Evolutionary conservation across 805 yeast genomes (phyloP).

Genomic region (Sporopachydermia quercuum): DNA sequence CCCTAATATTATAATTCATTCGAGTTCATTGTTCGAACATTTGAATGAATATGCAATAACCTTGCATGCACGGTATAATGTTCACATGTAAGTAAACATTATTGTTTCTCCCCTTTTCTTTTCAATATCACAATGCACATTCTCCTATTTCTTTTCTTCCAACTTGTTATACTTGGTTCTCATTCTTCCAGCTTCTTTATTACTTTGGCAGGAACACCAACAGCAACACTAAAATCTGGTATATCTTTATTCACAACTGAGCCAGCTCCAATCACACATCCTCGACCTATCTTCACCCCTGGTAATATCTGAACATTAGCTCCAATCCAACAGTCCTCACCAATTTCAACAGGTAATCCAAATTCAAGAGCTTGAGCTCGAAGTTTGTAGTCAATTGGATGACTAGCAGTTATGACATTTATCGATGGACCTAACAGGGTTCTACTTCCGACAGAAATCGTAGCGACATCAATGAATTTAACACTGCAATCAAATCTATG

Average conservation of each 20-base stretch:
- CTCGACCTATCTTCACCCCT: constrained; percentile 52
- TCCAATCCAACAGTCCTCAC: constrained; percentile 58
- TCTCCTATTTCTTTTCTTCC: no score
- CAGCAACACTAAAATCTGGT: constrained; percentile 39
- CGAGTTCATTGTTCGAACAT: no score
- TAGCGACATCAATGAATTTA: constrained; percentile 41
- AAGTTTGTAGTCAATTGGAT: constrained; percentile 36
- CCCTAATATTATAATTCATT: no score
- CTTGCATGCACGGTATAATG: no score
- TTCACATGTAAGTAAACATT: no score
- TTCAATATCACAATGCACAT: no score
- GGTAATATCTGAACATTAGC: constrained; percentile 39
- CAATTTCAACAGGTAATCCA: constrained; percentile 42
- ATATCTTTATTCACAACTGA: constrained; percentile 45
- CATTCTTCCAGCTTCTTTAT: no score
- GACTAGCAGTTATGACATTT: constrained; percentile 46
- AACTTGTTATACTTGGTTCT: no score
- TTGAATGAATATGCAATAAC: no score
- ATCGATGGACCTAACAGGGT: constrained; percentile 53
- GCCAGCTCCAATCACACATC: constrained; percentile 52
- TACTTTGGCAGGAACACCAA: constrained; percentile 48
- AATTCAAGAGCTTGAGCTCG: constrained; percentile 33
- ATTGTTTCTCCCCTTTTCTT: no score
- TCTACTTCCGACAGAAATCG: constrained; percentile 44
- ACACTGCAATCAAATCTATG: constrained; percentile 12